Base-by-base conservation (phyloP, 257 asterid genomes). In the Nicotiana noctiflora region DNA sequence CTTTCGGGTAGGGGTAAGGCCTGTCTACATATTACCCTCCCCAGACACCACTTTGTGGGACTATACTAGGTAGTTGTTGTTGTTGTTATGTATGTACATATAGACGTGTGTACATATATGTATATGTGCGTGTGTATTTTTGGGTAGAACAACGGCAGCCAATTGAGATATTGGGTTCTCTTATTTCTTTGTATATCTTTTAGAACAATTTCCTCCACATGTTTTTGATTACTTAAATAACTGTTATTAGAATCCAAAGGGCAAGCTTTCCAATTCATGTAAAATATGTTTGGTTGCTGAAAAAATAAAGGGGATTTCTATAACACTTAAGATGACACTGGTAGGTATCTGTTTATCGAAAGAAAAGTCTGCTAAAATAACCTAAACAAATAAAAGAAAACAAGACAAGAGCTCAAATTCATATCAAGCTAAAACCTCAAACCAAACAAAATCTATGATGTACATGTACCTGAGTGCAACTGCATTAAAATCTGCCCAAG, bases 401-500 rank as follows among this genome's bases (percentile, higher is more conserved):
- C 25, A 74, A 74, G 57, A 83, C 31, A 60, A 37, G 61, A 46
- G 21, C 8, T 32, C 31, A 17, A 60, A 46, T 34, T 17, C 37
- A 81, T 32, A 49, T 77, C 40, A 49, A 83, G 18, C 53, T 15
- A 37, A 15, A 46, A 67, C 34, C 6, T 72, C 84, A 61, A 80
- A 76, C 74, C 70, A 66, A 82, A 62, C 70, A 63, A 76, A 44
- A 80, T 80, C 81, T 65, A 64, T 25, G 44, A 80, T 86, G 80
- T 88, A 95, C 99, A 80, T 86, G 80, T 88, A 95, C 99, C 99
- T 86, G 94, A 86, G 90, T 95, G 99, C 67, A 95, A 87, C 84
- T 95, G 97, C 97, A 95, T 88, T 83, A 93, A 87, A 79, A 95
- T 93, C 79, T 95, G 97, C 78, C 99, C 99, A 87, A 95, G 98